Conservation (phyloP, 208 protist genomes). For the Strigomonas galati region DNA sequence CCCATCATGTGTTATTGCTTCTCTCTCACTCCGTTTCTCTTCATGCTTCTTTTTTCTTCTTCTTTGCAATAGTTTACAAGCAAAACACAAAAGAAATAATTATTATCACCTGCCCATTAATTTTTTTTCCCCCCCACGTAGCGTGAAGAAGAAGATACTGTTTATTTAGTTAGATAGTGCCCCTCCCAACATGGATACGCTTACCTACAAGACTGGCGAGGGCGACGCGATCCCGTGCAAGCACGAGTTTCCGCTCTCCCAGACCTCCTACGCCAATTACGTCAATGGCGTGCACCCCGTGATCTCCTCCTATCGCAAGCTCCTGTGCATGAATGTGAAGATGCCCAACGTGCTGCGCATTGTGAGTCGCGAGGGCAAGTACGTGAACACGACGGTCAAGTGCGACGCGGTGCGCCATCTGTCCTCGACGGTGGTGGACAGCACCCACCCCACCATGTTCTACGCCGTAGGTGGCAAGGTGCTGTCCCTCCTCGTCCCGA, state of each 20-base stretch:
- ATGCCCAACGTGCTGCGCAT: slow-evolving; percentile 76
- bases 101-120: too few species aligned
- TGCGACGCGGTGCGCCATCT: slow-evolving; percentile 45
- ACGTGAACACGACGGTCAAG: slow-evolving; percentile 54
- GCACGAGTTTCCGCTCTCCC: slow-evolving; percentile 64
- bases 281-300: slow-evolving; percentile 36
- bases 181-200: slow-evolving; percentile 50
- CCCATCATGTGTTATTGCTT: neutral
- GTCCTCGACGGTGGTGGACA: slow-evolving; percentile 48
- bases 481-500: slow-evolving; percentile 58
- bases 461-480: slow-evolving; percentile 67
- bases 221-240: slow-evolving; percentile 53
- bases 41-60: slow-evolving; percentile 13
- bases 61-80: neutral
- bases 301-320: slow-evolving; percentile 55
- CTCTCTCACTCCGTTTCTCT: slow-evolving; percentile 2
- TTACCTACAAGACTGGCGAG: slow-evolving; percentile 57
- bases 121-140: too few species aligned
- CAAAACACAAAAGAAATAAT: neutral
- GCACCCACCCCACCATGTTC: slow-evolving; percentile 56
- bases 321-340: slow-evolving; percentile 84
- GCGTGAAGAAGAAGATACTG: too few species aligned
- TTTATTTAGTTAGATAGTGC: neutral
- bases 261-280: slow-evolving; percentile 58
- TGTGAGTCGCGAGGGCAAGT: slow-evolving; percentile 68